Base-by-base conservation (phyloP, 192 early-diverging fungal genomes). In the Backusella luteola region DNA sequence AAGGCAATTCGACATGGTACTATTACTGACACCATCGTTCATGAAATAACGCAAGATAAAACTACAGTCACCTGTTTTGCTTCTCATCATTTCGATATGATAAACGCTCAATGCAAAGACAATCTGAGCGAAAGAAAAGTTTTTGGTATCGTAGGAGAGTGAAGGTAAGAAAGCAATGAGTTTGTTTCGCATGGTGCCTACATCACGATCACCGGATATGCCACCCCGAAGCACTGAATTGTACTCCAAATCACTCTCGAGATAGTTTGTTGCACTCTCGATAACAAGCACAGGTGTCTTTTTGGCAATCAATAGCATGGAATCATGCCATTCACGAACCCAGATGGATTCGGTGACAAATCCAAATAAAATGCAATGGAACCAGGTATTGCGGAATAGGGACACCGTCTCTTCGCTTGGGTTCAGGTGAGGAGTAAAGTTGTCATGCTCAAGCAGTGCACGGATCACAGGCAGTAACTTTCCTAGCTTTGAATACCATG, bases 371-470 rank as follows among this genome's bases (percentile, higher is more conserved):
- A 94, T 92, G 63, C 93, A 87, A 66, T 94, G 92, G 76, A 98
- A 90, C 98, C 98, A 99, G 41, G 94, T 89, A 80, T 95, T 94
- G 41, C 97, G 87, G 84, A 96, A 96, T 15, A 93, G 77, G 35
- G 86, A 80, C 3, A 90, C 86, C 17, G 90, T 84, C 69, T 93
- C 93, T 3, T 89, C 84, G 36, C 84, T 85, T 7, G 90, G 85
- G 11, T 83, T 80, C 29, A 84, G 71, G 66, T 89, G 89, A 9
- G 85, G 84, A 35, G 84, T 79, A 73, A 91, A 94, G 36, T 88
- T 87, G 6, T 82, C 73, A 41, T 90, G 88, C 6, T 80, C 80
- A 35, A 93, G 82, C 19, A 94, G 83, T 34, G 89, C 85, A 32
- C 80, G 80, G 6, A 94, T 69, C 2, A 94, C 82, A 4, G 90